Percentiles rank a stretch among this genome's conserved stretches.
These are phyloP conservation scores for Sugiyamaella xylanicola DNA, from an alignment of 1,139 yeast species.

Conservation along the genomic window DNA sequence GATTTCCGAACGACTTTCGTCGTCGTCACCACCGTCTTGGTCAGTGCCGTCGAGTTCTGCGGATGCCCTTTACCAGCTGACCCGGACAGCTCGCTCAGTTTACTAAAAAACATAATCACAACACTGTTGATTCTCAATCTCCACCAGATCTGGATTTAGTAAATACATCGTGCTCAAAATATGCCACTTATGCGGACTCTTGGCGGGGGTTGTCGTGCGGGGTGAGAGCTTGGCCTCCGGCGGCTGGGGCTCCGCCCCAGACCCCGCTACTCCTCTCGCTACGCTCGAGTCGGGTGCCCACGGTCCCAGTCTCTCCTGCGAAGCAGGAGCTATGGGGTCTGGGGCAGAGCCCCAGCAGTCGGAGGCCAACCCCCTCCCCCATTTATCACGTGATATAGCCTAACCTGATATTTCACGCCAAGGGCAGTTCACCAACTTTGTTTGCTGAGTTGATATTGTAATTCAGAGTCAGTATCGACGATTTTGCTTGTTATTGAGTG, in stretches of 20 bases:
- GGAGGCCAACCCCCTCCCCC: background rate
- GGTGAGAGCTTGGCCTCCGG: background rate
- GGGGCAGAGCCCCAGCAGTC: background rate
- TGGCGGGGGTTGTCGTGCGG: no score
- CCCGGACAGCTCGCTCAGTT: constrained; percentile 23
- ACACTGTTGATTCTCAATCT: background rate
- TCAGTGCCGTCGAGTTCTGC: constrained; percentile 13
- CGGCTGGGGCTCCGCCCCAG: background rate
- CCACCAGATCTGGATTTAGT: no score
- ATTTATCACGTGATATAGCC: background rate
- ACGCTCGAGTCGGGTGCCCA: background rate
- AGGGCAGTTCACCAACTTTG: no score
- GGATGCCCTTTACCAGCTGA: constrained; percentile 27
- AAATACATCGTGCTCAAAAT: no score
- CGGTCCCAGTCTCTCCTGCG: no score
- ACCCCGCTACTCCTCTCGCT: background rate
- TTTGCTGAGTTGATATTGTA: no score
- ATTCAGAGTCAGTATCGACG: no score
- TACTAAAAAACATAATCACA: constrained; percentile 29
- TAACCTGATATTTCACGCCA: constrained; percentile 4
- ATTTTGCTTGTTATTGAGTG: no score
- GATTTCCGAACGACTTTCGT: constrained; percentile 18
- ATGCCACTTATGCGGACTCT: background rate
- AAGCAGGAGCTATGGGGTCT: background rate
- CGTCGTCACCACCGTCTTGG: constrained; percentile 21